phyloP scores from a whole-genome alignment of 2,329 filamentous ascomycete genomes.

The Curvularia sp. region DNA sequence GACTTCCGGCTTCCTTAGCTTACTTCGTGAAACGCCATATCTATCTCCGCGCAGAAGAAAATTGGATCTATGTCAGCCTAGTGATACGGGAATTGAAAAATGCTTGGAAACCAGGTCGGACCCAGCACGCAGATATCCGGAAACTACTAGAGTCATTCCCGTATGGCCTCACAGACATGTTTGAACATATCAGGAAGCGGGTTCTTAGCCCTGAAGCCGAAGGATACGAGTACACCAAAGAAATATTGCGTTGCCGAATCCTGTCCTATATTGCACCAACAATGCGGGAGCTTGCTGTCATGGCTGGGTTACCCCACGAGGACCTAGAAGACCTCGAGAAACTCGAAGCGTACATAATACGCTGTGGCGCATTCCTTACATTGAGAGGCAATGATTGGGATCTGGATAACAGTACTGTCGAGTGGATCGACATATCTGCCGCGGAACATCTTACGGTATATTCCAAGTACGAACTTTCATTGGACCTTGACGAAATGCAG shows the following conservation, averaged over 20 bases:
- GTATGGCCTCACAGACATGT: conserved; percentile 34
- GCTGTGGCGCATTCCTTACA: conserved; percentile 33
- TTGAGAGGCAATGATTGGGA: conserved; percentile 28
- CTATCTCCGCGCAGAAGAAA: conserved; percentile 30
- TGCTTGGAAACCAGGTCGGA: conserved; percentile 16
- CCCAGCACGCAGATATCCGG: conserved; percentile 26
- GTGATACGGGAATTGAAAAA: conserved; percentile 36
- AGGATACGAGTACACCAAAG: conserved; percentile 35
- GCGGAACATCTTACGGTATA: conserved; percentile 29
- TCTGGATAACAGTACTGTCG: conserved; percentile 27
- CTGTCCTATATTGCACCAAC: conserved; percentile 29
- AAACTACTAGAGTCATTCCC: conserved; percentile 33
- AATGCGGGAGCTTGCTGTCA: conserved; percentile 32
- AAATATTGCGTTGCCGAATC: conserved; percentile 30
- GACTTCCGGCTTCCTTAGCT: conserved; percentile 22
- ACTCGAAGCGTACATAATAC: conserved; percentile 27
- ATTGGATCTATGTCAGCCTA: conserved; percentile 32
- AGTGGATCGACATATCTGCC: conserved; percentile 34
- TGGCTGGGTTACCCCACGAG: conserved; percentile 30
- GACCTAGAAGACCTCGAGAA: conserved; percentile 21
- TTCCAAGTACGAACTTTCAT: conserved; percentile 27
- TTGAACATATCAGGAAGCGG: conserved; percentile 31
- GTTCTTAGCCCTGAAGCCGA: conserved; percentile 23
- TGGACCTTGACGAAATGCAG: conserved; percentile 30
- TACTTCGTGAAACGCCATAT: conserved; percentile 36